Evolutionary conservation across 2,329 filamentous ascomycete genomes (phyloP).

Genomic region (Pyrenophora teres): DNA sequence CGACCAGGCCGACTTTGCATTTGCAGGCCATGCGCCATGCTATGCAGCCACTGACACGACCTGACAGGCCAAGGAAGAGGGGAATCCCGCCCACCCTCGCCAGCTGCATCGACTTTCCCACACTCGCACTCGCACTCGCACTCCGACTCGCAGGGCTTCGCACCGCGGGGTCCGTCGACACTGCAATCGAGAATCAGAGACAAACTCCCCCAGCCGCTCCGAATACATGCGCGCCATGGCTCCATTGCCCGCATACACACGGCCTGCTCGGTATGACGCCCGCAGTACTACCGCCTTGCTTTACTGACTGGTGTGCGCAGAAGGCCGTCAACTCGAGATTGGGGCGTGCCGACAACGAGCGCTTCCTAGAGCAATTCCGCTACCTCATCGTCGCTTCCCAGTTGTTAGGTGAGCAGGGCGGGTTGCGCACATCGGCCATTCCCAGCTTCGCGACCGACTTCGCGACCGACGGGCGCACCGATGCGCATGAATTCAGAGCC

Average conservation of each 20-base stretch:
- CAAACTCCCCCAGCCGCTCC: slow-evolving; percentile 55
- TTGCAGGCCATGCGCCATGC: background rate
- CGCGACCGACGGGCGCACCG: slow-evolving; percentile 27
- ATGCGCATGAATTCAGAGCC: slow-evolving; percentile 43
- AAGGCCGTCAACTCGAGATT: slow-evolving; percentile 73
- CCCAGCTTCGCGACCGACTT: slow-evolving; percentile 35
- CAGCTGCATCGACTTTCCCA: slow-evolving; percentile 21
- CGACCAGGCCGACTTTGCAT: background rate
- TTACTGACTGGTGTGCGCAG: slow-evolving; percentile 49
- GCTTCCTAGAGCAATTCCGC: slow-evolving; percentile 89
- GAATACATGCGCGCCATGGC: slow-evolving; percentile 44
- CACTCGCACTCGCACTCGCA: slow-evolving; percentile 13
- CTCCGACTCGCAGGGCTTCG: slow-evolving; percentile 47
- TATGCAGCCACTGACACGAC: slow-evolving; percentile 25
- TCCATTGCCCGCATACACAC: slow-evolving; percentile 46
- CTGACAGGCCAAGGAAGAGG: slow-evolving; percentile 42
- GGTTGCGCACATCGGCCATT: slow-evolving; percentile 42
- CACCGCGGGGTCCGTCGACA: slow-evolving; percentile 56
- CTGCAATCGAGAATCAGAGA: slow-evolving; percentile 56
- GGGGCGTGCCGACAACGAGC: slow-evolving; percentile 76
- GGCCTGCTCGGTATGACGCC: slow-evolving; percentile 42
- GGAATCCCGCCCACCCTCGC: slow-evolving; percentile 31
- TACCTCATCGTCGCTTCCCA: slow-evolving; percentile 93
- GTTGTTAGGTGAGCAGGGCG: slow-evolving; percentile 69
- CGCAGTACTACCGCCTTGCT: background rate